Base-by-base conservation (phyloP, 1,284 basidiomycete species). In the Ustilago bromivora region DNA sequence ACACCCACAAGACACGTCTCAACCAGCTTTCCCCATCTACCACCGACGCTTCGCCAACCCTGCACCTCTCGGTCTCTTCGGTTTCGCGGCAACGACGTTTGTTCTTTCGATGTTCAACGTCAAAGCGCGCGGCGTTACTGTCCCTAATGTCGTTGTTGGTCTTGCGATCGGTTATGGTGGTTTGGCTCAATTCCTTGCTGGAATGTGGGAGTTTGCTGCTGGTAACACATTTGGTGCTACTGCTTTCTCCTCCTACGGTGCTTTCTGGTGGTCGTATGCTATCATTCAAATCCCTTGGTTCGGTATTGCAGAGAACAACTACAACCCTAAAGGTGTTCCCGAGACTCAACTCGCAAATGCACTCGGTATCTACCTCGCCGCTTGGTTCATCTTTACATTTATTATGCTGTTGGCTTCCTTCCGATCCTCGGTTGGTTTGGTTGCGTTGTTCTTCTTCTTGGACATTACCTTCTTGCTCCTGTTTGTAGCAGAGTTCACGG, bases 381-480 rank as follows among this genome's bases (percentile, higher is more conserved):
- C 76, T 10, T 84, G 82, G 82, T 85, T 85, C 72, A 83, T 85
- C 58, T 84, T 85, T 38, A 85, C 83, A 1, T 74, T 76, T 15
- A 67, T 82, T 57, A 67, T 82, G 71, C 54, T 82, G 15, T 32
- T 81, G 15, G 80, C 79, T 34, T 78, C 76, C 10, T 73, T 84
- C 66, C 64, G 82, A 19, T 79, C 79, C 4, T 79, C 77, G 11
- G 72, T 83, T 17, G 82, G 71, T 23, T 70, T 85, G 40, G 79
- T 91, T 51, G 81, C 88, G 3, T 89, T 96, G 34, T 93, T 98
- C 87, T 89, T 90, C 85, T 91, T 90, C 88, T 90, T 97, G 6
- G 89, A 90, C 35, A 74, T 89, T 41, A 89, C 88, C 11, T 90
- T 89, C 85, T 82, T 88, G 59, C 71, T 88, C 1, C 77, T 80